Evolutionary conservation across 768 basidiomycete species (phyloP), one percentile per base, ranked within the genome.

Genomic region (Leccinum rimulosum): DNA sequence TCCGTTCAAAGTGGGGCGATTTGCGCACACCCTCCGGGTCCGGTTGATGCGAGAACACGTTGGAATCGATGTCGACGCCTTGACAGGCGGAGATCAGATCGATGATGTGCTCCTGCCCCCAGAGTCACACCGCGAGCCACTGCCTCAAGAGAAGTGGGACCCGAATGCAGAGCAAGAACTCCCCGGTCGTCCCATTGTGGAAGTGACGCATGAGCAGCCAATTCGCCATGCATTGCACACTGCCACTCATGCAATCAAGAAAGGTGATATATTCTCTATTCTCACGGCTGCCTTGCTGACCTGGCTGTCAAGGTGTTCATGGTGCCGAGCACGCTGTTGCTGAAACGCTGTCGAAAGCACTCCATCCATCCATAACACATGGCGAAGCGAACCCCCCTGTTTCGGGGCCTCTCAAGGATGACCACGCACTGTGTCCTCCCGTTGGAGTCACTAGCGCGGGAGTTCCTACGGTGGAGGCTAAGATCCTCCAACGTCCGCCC

Each of bases 21-120:
- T 97, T 73, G 95, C 96, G 2, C 97, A 99, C 73, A 90, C 91
- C 3, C 80, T 99, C 11, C 88, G 97, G 6, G 81, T 98, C 50
- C 86, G 96, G 17, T 78, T 99, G 60, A 99, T 99, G 97, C 82
- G 91, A 62, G 97, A 99, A 69, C 97, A 99, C 70, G 79, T 97
- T 59, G 97, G 97, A 3, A 80, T 98, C 57, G 94, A 99, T 70
- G 95, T 98, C 31, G 97, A 99, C 69, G 81, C 85, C 2, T 77
- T 97, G 65, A 82, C 84, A 48, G 89, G 94, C 64, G 89, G 90
- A 54, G 86, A 91, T 27, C 47, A 27, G n/a, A n/a, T 7, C 0
- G n/a, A 19, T 54, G 73, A 87, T 19, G 83, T 82, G 80, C 40
- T 0, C 36, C 73, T 82, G 80, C 36, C 2, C n/a, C 73, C 77